Conservation (phyloP, 2,329 filamentous ascomycete species). For the Salinomyces thailandicus region DNA sequence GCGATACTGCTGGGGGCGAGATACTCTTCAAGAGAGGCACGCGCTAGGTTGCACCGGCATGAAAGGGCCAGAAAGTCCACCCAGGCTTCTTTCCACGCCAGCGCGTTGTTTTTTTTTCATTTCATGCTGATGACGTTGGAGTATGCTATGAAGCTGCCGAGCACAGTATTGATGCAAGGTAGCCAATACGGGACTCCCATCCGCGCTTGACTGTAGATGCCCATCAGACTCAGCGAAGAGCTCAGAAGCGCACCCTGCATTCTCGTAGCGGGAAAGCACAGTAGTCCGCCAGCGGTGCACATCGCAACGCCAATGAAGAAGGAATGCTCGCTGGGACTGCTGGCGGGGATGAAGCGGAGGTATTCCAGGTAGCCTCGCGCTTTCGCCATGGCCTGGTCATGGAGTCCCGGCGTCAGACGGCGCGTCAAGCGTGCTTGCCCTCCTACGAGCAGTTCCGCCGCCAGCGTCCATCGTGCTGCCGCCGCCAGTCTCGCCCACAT, state of each 20-base stretch:
- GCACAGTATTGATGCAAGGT: background rate
- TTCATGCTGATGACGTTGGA: background rate
- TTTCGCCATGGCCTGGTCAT: background rate
- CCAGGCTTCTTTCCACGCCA: too few relatives aligned
- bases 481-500: background rate
- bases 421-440: slow-evolving; percentile 1
- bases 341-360: background rate
- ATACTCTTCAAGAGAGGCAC: slow-evolving; percentile 24
- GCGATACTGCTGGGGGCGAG: slow-evolving; percentile 31
- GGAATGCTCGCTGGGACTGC: background rate
- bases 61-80: background rate
- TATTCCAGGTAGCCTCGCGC: background rate
- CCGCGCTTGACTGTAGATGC: background rate
- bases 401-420: background rate
- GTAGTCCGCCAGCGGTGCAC: background rate
- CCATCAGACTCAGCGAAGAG: background rate
- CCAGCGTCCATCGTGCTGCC: background rate
- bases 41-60: background rate
- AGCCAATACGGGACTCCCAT: slow-evolving; percentile 1
- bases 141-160: background rate
- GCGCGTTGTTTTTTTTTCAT: too few relatives aligned
- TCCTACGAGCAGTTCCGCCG: background rate
- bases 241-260: background rate
- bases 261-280: background rate
- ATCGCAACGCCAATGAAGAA: background rate